Evolutionary conservation across 2,329 filamentous ascomycete genomes (phyloP), one percentile per base, ranked within the genome.

Genomic region (Phialophora tarda): DNA sequence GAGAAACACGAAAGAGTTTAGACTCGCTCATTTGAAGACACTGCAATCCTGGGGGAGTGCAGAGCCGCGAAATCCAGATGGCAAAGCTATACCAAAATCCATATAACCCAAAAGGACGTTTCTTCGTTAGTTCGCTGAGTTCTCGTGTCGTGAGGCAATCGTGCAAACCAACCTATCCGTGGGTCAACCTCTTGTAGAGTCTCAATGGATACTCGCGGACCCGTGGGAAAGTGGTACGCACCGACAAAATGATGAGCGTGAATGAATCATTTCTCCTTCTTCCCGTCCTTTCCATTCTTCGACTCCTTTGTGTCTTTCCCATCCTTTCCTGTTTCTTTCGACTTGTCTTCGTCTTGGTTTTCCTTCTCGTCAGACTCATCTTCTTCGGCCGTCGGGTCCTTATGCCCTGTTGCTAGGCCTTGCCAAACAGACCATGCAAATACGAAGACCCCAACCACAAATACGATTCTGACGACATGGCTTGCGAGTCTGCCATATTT

Each of bases 401-500:
- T 58, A 54, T 62, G 34, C 10, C 65, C 65, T 28, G 65, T 58
- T 41, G 59, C 21, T 8, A 56, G 63, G 2, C 56, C 62, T 50
- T 62, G 63, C 65, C 65, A 70, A 21, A 66, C 41, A 21, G 63
- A 66, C 57, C 59, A 53, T 6, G 57, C 64, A 17, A 62, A 61
- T 6, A 55, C 55, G 26, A 66, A 34, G 12, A 54, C 34, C 7
- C 47, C 26, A 14, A 67, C 75, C 21, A 86, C 85, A 5, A 91
- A 83, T 59, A 93, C 87, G 50, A 85, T 72, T 1, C 91, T 86
- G 66, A 93, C 87, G 28, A 85, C 62, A 91, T 91, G 94, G 74
- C 91, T 92, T 65, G 84, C 84, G 44, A 78, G 73, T 24, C 76
- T 80, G 11, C 70, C 68, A 61, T 65, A 70, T 6, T 59, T 34